Conservation (phyloP, 139 green algal species). For the Coelastrella sp. region DNA sequence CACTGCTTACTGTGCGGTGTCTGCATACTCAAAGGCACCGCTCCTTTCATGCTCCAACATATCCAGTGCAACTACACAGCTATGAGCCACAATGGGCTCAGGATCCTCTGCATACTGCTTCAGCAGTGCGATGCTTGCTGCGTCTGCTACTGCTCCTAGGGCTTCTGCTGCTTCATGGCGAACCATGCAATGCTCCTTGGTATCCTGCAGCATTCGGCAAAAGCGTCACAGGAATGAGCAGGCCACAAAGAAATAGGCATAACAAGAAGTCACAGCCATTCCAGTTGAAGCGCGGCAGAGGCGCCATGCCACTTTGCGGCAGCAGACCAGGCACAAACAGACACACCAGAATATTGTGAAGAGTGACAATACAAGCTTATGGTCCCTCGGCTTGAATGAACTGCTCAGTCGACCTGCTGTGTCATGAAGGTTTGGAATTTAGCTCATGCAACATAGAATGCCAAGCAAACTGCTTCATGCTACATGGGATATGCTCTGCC, state of each 20-base stretch:
- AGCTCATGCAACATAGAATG: too few species aligned
- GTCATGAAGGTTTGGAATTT: too few species aligned
- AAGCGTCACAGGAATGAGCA: not conserved
- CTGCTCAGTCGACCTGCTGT: too few species aligned
- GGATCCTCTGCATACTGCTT: constrained; percentile 74
- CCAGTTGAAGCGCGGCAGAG: too few species aligned
- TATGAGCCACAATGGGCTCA: constrained; percentile 96
- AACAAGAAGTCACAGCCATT: too few species aligned
- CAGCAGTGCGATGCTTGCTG: constrained; percentile 70
- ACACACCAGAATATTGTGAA: too few species aligned
- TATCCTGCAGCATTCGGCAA: constrained; percentile 66
- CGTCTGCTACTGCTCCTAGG: constrained; percentile 85
- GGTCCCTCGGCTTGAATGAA: too few species aligned
- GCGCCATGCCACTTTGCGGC: too few species aligned
- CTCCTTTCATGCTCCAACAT: constrained; percentile 91
- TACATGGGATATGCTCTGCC: too few species aligned
- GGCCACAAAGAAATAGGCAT: not conserved
- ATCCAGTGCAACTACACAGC: constrained; percentile 96
- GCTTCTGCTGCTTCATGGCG: constrained; percentile 98
- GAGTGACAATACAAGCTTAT: too few species aligned
- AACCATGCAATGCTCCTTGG: constrained; percentile 95
- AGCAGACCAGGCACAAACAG: too few species aligned
- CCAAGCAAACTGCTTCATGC: too few species aligned
- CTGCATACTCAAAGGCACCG: constrained; percentile 89
- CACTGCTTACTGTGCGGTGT: constrained; percentile 41